These are phyloP conservation scores for Scalesia atractyloides DNA, from an alignment of 129 eudicot genomes.

Conservation along the genomic window DNA sequence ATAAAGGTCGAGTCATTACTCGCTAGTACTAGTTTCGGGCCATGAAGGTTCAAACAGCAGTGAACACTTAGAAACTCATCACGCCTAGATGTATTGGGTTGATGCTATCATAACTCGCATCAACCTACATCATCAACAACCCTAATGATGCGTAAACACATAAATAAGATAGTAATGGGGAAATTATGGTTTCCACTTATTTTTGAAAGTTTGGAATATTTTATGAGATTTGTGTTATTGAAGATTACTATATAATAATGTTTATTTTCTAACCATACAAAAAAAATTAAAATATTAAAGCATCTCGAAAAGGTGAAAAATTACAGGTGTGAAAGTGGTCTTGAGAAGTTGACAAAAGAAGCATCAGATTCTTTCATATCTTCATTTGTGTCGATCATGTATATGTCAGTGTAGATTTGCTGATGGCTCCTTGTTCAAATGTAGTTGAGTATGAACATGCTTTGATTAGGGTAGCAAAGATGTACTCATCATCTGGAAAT, in stretches of 20 bases:
- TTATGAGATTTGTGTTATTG: background rate
- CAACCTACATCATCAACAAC: too few species aligned
- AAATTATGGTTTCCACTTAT: slow-evolving; percentile 1
- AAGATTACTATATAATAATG: too few species aligned
- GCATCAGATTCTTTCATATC: slow-evolving; percentile 53
- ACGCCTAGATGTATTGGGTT: too few species aligned
- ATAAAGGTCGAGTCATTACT: too few species aligned
- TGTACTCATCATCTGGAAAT: slow-evolving; percentile 48
- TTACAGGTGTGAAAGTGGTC: too few species aligned
- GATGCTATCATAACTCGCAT: too few species aligned
- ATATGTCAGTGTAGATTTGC: slow-evolving; percentile 62
- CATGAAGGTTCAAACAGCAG: too few species aligned
- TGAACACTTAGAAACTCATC: too few species aligned
- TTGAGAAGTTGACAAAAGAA: slow-evolving; percentile 66
- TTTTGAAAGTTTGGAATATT: background rate
- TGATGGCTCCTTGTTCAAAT: slow-evolving; percentile 54
- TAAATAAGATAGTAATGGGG: background rate
- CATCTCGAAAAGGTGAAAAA: background rate
- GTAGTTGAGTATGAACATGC: slow-evolving; percentile 50
- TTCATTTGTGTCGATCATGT: slow-evolving; percentile 50
- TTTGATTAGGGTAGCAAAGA: slow-evolving; percentile 48
- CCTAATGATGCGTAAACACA: background rate
- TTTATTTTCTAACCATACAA: too few species aligned
- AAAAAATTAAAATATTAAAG: background rate
- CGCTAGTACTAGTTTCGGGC: too few species aligned